Base-by-base conservation (phyloP, 2,329 filamentous ascomycete genomes). In the Hyphodiscus sp. region DNA sequence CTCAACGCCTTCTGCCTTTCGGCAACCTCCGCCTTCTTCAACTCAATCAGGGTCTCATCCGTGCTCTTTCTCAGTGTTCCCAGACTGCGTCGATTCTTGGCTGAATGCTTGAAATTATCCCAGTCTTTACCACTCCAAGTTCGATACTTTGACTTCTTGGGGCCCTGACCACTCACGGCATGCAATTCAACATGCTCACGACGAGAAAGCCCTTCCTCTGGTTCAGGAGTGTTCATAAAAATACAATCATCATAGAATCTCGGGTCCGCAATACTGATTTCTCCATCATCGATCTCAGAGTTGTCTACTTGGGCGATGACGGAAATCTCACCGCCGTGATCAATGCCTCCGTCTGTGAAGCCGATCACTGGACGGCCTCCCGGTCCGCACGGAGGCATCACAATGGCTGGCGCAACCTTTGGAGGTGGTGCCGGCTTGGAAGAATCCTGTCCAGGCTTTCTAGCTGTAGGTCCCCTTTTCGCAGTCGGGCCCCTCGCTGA, bases 101-200 rank as follows among this genome's bases (percentile, higher is more conserved):
- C 15, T 10, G 46, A 41, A 41, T 44, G 26, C 38, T 49, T 30
- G 41, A 57, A 54, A 2, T 49, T 49, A 20, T 62, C 53, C 52
- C 61, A 60, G 49, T 67, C 63, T 41, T 55, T 61, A 0, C 64
- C 65, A 51, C 56, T 58, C 65, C 64, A 67, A n/a, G 62, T 67
- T 23, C 52, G 58, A 29, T 56, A 61, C 20, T 62, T 66, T 4
- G 55, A 49, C 50, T 50, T 59, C 45, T 54, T 56, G 20, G 49
- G 42, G n/a, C 2, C 26, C 15, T 43, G 18, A n/a, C n/a, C 46
- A 26, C 41, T 52, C 26, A 43, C 38, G n/a, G 45, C n/a, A 18
- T 48, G 23, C 3, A 33, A 18, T n/a, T 20, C 44, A n/a, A 45
- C 41, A 9, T 47, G 13, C 49, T 46, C 19, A 33, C 13, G n/a